phyloP scores from a whole-genome alignment of 257 asterid species.

The Leonotis leonurus region DNA sequence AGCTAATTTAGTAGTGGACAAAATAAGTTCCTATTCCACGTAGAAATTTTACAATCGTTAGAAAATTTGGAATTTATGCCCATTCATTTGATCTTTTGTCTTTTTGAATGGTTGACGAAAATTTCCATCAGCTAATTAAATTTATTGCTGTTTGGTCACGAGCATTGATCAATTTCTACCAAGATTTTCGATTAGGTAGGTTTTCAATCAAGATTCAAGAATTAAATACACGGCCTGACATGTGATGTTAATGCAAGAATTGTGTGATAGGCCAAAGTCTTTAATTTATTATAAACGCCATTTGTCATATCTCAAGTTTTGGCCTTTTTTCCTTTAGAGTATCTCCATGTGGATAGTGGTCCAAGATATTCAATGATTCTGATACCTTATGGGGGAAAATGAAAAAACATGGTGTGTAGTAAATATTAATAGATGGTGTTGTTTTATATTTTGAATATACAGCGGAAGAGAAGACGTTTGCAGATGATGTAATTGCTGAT shows the following conservation, averaged over 20 bases:
- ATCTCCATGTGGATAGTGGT: constrained; percentile 5
- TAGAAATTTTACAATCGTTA: neutral
- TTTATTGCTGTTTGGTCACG: neutral
- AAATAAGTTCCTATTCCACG: neutral
- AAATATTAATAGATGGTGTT: neutral
- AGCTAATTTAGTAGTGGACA: neutral
- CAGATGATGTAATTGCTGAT: constrained; percentile 81
- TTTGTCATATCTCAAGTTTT: neutral
- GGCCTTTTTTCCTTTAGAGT: neutral
- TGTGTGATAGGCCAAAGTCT: neutral
- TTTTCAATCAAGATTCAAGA: constrained; percentile 1
- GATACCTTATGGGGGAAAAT: neutral
- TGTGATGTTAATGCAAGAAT: neutral
- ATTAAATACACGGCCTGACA: neutral
- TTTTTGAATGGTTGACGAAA: neutral
- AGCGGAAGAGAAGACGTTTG: constrained; percentile 59
- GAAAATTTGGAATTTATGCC: neutral
- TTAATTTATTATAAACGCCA: neutral
- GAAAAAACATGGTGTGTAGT: neutral
- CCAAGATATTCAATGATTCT: neutral
- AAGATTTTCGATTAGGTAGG: neutral
- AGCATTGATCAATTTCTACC: neutral
- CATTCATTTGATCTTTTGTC: neutral
- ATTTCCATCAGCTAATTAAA: neutral
- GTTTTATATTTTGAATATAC: constrained; percentile 3